phyloP scores from a whole-genome alignment of 2,329 filamentous ascomycete genomes.

The Pseudocercospora cruenta region DNA sequence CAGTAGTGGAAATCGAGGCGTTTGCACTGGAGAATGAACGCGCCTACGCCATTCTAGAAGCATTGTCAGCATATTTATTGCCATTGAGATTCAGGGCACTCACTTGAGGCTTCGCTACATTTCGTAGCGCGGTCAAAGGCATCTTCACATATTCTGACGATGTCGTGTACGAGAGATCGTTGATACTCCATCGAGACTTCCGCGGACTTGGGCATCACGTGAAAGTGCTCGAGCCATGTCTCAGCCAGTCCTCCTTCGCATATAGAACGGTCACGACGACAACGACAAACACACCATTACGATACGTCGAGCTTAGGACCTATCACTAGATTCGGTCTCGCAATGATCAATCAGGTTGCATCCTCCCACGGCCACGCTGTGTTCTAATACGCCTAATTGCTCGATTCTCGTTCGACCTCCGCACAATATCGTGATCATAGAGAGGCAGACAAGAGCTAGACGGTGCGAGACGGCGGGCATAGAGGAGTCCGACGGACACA shows the following conservation, averaged over 20 bases:
- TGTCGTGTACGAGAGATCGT: neutral
- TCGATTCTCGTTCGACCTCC: neutral
- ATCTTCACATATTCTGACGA: slow-evolving; percentile 39
- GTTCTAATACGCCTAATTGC: neutral
- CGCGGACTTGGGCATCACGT: neutral
- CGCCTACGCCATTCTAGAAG: slow-evolving; percentile 86
- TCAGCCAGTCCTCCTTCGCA: no score
- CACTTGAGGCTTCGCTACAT: slow-evolving; percentile 61
- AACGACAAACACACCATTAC: no score
- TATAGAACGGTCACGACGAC: no score
- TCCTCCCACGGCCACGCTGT: neutral
- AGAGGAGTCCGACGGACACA: no score
- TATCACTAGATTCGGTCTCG: no score
- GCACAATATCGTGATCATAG: no score
- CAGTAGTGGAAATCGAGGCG: slow-evolving; percentile 96
- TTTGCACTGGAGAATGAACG: slow-evolving; percentile 97
- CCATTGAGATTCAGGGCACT: no score
- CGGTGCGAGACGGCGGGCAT: no score
- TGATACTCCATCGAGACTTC: neutral
- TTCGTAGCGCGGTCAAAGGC: slow-evolving; percentile 55
- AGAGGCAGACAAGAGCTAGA: no score
- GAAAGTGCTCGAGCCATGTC: neutral
- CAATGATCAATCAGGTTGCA: no score
- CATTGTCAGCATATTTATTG: no score
- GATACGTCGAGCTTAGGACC: no score